Conservation (phyloP, 2,329 filamentous ascomycete species). For the Stachybotrys elegans region DNA sequence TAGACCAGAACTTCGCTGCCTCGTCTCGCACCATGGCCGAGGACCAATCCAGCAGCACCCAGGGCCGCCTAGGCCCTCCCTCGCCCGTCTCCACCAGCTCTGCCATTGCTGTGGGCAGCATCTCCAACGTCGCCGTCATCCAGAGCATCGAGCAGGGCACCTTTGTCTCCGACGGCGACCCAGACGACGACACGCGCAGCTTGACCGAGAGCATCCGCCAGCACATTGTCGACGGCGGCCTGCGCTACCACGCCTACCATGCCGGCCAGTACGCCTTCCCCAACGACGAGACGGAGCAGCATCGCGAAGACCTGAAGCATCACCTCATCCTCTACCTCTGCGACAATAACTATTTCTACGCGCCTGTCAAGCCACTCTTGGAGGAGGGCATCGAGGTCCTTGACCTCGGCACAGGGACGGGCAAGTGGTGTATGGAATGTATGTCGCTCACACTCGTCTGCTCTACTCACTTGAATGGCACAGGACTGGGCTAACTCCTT, state of each 20-base stretch:
- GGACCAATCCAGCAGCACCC: slow-evolving; percentile 4
- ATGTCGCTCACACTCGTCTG: slow-evolving; percentile 26
- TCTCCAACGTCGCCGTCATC: slow-evolving; percentile 22
- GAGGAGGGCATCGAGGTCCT: slow-evolving; percentile 36
- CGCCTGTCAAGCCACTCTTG: slow-evolving; percentile 35
- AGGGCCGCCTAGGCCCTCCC: slow-evolving; percentile 14
- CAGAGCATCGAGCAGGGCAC: slow-evolving; percentile 28
- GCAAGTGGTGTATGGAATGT: slow-evolving; percentile 42
- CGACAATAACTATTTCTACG: slow-evolving; percentile 35
- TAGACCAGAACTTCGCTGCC: too few species aligned
- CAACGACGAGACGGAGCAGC: slow-evolving; percentile 37
- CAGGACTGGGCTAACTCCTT: not conserved
- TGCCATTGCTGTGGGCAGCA: slow-evolving; percentile 24
- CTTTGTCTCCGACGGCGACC: slow-evolving; percentile 12
- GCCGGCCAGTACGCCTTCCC: slow-evolving; percentile 37
- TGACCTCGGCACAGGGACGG: slow-evolving; percentile 47
- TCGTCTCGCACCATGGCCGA: too few species aligned
- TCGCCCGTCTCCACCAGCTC: slow-evolving; percentile 22
- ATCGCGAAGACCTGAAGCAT: slow-evolving; percentile 36
- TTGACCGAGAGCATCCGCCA: slow-evolving; percentile 37
- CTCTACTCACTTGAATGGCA: slow-evolving; percentile 7
- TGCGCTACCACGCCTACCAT: slow-evolving; percentile 36
- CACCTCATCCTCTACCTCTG: slow-evolving; percentile 32
- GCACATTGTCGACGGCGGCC: slow-evolving; percentile 34
- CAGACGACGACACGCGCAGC: slow-evolving; percentile 31